Base-by-base conservation (phyloP, 2,329 filamentous ascomycete species). In the Alternaria sp. region DNA sequence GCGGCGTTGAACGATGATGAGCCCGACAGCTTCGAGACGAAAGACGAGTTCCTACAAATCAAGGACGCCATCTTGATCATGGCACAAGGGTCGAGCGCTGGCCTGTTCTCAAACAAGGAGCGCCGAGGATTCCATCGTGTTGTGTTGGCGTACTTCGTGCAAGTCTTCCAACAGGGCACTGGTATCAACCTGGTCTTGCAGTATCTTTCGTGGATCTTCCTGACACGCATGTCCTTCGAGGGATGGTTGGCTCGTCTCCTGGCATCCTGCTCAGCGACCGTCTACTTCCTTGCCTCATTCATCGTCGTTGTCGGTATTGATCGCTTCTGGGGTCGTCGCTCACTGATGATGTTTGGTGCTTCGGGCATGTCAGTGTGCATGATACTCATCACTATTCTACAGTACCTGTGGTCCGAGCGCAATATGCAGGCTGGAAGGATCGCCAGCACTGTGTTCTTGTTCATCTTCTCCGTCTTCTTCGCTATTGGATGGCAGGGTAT, bases 401-500 rank as follows among this genome's bases (percentile, higher is more conserved):
- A 73, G 20, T 76, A 74, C 25, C 55, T 78, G 10, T 73, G 71
- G 71, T 64, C 67, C 4, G 69, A 68, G 18, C 64, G 67, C 4
- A 45, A 53, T 3, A 63, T 69, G 15, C 46, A 60, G 2, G 65
- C 68, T 4, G 70, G 70, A n/a, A 78, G 79, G 14, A 77, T 82
- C 30, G 76, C 74, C 6, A 79, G 81, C 20, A 79, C 81, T 0
- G 77, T 96, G 62, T 95, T 96, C 82, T 93, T 97, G 75, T 91
- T 90, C 82, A 90, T 95, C 82, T 96, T 93, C 85, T 93, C 96
- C 83, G 92, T 92, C 85, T 96, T 91, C 86, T 97, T 97, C 78
- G 93, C 93, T 61, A 89, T 88, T 65, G 96, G 93, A 68, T 96
- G 93, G 93, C 86, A 71, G 85, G 86, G 87, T 79, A 86, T 74